A percentile compares a stretch with the other conserved stretches of the same genome.
Conservation (phyloP, 441 rosid species). For the Capsella rubella region DNA sequence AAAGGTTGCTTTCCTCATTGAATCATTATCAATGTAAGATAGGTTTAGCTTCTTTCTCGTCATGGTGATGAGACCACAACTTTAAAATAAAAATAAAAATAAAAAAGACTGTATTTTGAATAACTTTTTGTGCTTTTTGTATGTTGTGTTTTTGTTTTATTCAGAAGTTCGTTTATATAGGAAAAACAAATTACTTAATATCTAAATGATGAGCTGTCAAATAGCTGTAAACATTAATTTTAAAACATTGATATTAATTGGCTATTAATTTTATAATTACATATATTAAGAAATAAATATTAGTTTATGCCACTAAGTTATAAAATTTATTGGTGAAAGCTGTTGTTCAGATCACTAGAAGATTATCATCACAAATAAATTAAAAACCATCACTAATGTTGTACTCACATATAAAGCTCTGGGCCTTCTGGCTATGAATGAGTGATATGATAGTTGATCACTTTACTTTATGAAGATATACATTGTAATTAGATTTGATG, state of each 20-base stretch:
- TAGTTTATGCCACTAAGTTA: conserved; percentile 1
- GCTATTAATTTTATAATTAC: background rate
- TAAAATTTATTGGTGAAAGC: background rate
- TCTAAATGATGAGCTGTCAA: background rate
- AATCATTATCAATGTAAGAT: conserved; percentile 54
- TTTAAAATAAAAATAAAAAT: background rate
- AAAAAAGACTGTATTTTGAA: background rate
- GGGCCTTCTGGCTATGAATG: background rate
- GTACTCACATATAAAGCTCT: no score
- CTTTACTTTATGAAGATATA: background rate
- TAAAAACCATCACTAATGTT: background rate
- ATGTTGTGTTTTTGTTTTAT: background rate
- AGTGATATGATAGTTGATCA: background rate
- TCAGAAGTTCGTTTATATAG: conserved; percentile 32
- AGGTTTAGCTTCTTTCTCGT: conserved; percentile 71
- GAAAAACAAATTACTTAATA: background rate
- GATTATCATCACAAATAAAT: background rate
- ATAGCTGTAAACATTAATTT: background rate
- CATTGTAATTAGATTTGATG: background rate
- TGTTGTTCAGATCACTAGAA: background rate
- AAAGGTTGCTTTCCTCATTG: conserved; percentile 61
- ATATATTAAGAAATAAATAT: background rate
- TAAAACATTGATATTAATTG: background rate
- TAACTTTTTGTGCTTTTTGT: background rate
- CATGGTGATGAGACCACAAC: conserved; percentile 42